These are phyloP conservation scores for Amphibolis antarctica DNA, from an alignment of 106 monocot genomes.

Conservation along the genomic window DNA sequence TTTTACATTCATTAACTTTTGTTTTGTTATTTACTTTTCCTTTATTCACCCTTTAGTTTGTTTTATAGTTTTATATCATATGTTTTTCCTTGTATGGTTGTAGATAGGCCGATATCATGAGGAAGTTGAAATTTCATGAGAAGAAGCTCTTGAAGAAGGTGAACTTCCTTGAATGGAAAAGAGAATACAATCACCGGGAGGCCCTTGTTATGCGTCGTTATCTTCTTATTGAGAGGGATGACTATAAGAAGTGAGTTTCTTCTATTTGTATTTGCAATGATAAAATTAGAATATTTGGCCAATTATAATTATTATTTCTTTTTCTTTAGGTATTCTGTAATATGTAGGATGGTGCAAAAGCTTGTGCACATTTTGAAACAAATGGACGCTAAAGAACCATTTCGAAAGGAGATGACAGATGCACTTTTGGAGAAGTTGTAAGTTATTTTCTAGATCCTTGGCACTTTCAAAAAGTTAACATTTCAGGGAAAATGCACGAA, in stretches of 20 bases:
- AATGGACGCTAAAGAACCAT: constrained; percentile 75
- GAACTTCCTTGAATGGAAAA: constrained; percentile 72
- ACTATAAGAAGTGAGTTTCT: constrained; percentile 77
- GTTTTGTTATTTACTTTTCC: too few relatives aligned
- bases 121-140: constrained; percentile 87
- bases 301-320: background rate
- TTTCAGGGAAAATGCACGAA: too few relatives aligned
- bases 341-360: constrained; percentile 82
- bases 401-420: constrained; percentile 83
- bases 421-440: constrained; percentile 68
- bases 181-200: constrained; percentile 63
- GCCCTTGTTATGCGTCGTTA: constrained; percentile 53
- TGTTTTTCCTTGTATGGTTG: too few relatives aligned
- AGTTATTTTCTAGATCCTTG: constrained; percentile 5
- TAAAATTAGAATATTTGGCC: background rate
- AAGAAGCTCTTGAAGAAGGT: constrained; percentile 92
- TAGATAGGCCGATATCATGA: constrained; percentile 28
- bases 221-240: constrained; percentile 66
- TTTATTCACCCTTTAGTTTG: too few relatives aligned
- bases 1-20: too few relatives aligned
- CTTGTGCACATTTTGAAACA: constrained; percentile 62
- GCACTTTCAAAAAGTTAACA: too few relatives aligned
- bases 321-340: constrained; percentile 44
- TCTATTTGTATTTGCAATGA: background rate
- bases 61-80: too few relatives aligned